Conservation (phyloP, 805 yeast genomes). For the Blastobotrys peoriensis region DNA sequence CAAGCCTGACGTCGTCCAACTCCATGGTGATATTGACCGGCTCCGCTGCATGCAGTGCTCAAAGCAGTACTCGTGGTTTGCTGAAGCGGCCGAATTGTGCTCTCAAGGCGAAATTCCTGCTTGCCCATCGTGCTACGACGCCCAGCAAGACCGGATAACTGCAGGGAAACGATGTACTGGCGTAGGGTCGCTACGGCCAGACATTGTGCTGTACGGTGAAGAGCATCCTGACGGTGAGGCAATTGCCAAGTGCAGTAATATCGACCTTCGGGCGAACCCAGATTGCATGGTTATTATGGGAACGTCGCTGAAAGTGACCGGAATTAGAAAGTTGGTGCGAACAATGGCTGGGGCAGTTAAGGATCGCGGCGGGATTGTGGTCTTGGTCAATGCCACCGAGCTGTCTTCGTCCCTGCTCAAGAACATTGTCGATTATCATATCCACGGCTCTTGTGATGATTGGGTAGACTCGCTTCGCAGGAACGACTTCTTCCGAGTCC, state of each 20-base stretch:
- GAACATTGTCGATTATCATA: slow-evolving; percentile 68
- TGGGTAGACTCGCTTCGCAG: slow-evolving; percentile 44
- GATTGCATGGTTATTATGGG: slow-evolving; percentile 86
- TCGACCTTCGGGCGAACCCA: slow-evolving; percentile 58
- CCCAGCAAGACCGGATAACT: slow-evolving; percentile 48
- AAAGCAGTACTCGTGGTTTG: slow-evolving; percentile 54
- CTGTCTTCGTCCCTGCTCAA: slow-evolving; percentile 60
- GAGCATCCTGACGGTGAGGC: slow-evolving; percentile 82
- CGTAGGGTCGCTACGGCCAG: slow-evolving; percentile 78
- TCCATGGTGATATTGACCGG: slow-evolving; percentile 82
- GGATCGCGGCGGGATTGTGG: slow-evolving; percentile 70
- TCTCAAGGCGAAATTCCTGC: slow-evolving; percentile 65
- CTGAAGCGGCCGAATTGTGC: slow-evolving; percentile 38
- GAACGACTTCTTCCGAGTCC: slow-evolving; percentile 3
- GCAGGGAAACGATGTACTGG: slow-evolving; percentile 73
- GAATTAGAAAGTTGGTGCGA: slow-evolving; percentile 73
- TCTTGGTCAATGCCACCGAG: slow-evolving; percentile 67
- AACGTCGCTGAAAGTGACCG: slow-evolving; percentile 85
- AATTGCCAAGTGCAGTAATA: slow-evolving; percentile 62
- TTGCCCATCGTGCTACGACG: slow-evolving; percentile 62
- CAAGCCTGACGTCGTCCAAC: slow-evolving; percentile 69
- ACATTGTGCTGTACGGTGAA: slow-evolving; percentile 89
- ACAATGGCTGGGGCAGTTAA: slow-evolving; percentile 64
- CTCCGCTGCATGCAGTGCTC: slow-evolving; percentile 73
- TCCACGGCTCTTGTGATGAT: slow-evolving; percentile 72